Conservation (phyloP, 2,329 filamentous ascomycete genomes). For the Neurospora crassa region DNA sequence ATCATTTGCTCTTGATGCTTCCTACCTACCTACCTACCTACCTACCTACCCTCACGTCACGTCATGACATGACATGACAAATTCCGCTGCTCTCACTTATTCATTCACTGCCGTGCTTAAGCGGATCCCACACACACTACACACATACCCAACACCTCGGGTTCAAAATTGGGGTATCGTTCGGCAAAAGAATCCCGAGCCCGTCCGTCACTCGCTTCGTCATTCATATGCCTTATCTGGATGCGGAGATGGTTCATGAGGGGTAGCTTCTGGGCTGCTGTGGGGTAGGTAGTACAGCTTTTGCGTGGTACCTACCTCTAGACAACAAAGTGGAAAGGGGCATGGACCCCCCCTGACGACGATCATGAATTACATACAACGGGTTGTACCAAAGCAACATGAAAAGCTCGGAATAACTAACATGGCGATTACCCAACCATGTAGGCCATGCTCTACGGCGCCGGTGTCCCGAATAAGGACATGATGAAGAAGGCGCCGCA, state of each 20-base stretch:
- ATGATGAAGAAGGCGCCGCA: constrained; percentile 88
- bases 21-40: neutral
- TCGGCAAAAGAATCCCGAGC: neutral
- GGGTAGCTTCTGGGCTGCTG: neutral
- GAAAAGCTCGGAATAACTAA: constrained; percentile 6
- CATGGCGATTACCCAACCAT: constrained; percentile 1
- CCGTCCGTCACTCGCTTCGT: neutral
- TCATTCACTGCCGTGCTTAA: neutral
- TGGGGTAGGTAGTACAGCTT: neutral
- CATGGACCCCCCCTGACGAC: neutral
- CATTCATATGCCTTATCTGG: neutral
- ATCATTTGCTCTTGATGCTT: neutral
- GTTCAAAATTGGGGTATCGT: neutral
- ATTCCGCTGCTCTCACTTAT: neutral
- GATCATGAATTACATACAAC: neutral
- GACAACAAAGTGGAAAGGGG: neutral
- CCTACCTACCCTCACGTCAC: neutral
- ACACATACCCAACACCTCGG: neutral
- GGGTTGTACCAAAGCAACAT: neutral
- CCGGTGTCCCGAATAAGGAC: constrained; percentile 72
- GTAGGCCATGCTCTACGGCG: constrained; percentile 89
- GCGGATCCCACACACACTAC: neutral
- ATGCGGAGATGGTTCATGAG: neutral
- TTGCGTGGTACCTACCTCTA: neutral
- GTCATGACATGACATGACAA: neutral